Conservation (phyloP, 441 rosid species). For the Brassica balearica region DNA sequence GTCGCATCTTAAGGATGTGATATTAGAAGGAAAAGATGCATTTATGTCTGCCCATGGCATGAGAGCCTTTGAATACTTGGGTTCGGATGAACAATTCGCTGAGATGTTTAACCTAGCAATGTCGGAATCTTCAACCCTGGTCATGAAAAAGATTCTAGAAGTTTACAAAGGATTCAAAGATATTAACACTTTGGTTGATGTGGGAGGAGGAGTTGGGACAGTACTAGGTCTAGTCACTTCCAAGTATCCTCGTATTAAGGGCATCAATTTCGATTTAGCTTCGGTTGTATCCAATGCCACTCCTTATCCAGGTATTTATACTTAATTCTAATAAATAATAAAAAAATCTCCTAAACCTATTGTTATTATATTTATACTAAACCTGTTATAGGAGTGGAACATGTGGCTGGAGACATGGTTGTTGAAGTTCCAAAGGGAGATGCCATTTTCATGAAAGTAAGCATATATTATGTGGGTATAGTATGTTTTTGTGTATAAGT, state of each 20-base stretch:
- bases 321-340: no score
- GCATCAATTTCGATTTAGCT: constrained; percentile 28
- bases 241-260: constrained; percentile 31
- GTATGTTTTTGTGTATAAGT: no score
- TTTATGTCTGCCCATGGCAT: constrained; percentile 14
- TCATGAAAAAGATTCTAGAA: constrained; percentile 20
- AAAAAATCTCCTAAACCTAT: no score
- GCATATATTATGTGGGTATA: not conserved
- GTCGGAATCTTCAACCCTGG: constrained; percentile 19
- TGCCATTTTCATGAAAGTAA: constrained; percentile 40
- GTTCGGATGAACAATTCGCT: not conserved
- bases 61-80: constrained; percentile 12
- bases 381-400: constrained; percentile 28
- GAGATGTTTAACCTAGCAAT: constrained; percentile 12
- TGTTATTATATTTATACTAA: not conserved
- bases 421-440: constrained; percentile 37
- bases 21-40: constrained; percentile 19
- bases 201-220: constrained; percentile 35
- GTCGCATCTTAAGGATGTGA: constrained; percentile 9
- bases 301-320: constrained; percentile 25
- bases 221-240: constrained; percentile 18
- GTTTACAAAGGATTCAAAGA: constrained; percentile 26
- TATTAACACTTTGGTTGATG: constrained; percentile 29
- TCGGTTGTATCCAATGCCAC: constrained; percentile 24
- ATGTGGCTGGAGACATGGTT: constrained; percentile 42